These are phyloP conservation scores for Trichoderma simmonsii DNA, from an alignment of 2,329 filamentous ascomycete species.

Conservation along the genomic window DNA sequence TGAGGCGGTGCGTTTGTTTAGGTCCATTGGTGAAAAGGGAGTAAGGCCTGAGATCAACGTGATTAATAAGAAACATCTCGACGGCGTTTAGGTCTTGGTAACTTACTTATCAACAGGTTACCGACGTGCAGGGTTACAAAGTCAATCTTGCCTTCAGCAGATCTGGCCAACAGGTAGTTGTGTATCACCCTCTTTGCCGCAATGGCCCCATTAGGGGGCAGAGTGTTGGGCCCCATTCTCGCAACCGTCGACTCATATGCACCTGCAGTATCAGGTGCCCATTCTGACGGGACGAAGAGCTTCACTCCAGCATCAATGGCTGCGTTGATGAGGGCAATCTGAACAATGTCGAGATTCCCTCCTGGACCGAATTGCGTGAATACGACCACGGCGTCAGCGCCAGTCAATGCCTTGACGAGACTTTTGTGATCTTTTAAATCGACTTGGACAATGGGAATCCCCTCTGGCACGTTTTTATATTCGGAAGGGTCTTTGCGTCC, in stretches of 20 bases:
- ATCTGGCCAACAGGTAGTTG: not conserved
- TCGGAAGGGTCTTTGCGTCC: not conserved
- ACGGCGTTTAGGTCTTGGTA: not conserved
- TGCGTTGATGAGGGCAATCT: constrained; percentile 9
- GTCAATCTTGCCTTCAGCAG: constrained; percentile 4
- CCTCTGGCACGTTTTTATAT: not conserved
- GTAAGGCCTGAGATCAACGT: not conserved
- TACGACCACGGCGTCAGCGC: not conserved
- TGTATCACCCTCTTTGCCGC: not conserved
- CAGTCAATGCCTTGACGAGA: not conserved
- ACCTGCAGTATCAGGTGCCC: constrained; percentile 9
- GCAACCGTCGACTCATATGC: not conserved
- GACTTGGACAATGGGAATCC: not conserved
- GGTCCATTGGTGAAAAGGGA: not conserved
- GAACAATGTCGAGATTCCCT: not conserved
- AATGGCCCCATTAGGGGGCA: not conserved
- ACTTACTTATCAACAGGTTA: constrained; percentile 1
- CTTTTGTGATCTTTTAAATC: not conserved
- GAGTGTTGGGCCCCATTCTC: constrained; percentile 4
- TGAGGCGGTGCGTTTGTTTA: not conserved
- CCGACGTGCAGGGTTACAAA: not conserved
- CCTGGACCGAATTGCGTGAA: not conserved
- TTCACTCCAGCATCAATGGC: constrained; percentile 7
- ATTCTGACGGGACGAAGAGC: constrained; percentile 10
- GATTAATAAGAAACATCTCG: not conserved